Evolutionary conservation across 768 basidiomycete genomes (phyloP).

Genomic region (Tulasnella sp.): DNA sequence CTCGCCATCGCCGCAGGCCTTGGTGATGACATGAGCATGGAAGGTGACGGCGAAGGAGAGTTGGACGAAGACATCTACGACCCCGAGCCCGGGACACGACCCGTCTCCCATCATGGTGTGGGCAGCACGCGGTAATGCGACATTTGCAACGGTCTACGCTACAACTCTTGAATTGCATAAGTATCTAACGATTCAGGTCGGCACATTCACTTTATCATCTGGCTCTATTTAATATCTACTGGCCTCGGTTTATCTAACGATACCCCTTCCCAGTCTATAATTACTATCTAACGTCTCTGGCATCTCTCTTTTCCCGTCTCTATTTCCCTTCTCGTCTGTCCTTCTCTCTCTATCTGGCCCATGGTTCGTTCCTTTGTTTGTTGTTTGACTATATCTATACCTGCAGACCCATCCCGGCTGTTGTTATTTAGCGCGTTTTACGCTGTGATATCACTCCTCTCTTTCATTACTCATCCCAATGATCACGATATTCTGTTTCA

Average conservation of each 20-base stretch:
- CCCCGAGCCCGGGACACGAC: conserved; percentile 11
- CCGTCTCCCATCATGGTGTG: not conserved
- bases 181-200: conserved; percentile 4
- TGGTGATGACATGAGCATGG: conserved; percentile 29
- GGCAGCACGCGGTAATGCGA: not conserved
- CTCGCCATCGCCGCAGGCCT: conserved; percentile 27
- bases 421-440: conserved; percentile 11
- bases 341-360: not conserved
- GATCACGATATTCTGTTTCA: not conserved
- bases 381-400: conserved; percentile 1
- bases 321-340: not conserved
- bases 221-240: not conserved
- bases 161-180: not conserved
- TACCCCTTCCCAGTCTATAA: conserved; percentile 17
- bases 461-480: not conserved
- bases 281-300: not conserved
- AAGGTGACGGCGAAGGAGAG: conserved; percentile 33
- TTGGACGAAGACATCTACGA: conserved; percentile 29
- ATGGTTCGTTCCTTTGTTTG: conserved; percentile 9
- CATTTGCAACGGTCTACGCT: not conserved
- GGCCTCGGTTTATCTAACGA: conserved; percentile 17
- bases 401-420: not conserved
- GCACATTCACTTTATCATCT: not conserved
- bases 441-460: conserved; percentile 6
- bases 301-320: not conserved